These are phyloP conservation scores for Malus hybrid DNA, from an alignment of 331 rosid genomes.

Conservation along the genomic window DNA sequence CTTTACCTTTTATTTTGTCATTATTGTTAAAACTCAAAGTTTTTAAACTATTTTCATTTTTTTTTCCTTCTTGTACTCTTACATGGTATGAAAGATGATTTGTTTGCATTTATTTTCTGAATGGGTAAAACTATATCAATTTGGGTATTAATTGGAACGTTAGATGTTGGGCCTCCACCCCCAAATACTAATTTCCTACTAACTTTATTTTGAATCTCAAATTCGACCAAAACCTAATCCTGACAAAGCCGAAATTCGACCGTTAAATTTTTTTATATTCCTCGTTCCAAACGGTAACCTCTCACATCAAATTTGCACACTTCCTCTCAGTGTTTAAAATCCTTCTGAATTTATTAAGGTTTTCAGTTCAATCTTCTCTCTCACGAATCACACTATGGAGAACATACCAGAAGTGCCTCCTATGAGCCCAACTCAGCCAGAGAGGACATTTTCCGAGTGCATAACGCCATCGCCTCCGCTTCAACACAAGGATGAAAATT, in stretches of 20 bases:
- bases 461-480: slow-evolving; percentile 35
- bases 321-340: background rate
- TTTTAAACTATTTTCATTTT: no score
- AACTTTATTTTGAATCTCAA: slow-evolving; percentile 2
- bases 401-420: slow-evolving; percentile 21
- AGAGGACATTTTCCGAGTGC: slow-evolving; percentile 19
- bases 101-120: background rate
- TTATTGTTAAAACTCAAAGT: no score
- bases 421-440: slow-evolving; percentile 26
- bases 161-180: background rate
- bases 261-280: slow-evolving; percentile 18
- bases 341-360: background rate
- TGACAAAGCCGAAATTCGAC: slow-evolving; percentile 22
- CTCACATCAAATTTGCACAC: background rate
- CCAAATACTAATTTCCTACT: background rate
- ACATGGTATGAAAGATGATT: background rate
- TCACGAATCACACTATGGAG: slow-evolving; percentile 22
- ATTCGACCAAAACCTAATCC: background rate
- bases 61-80: no score
- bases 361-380: background rate
- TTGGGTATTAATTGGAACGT: no score
- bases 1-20: no score
- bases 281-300: slow-evolving; percentile 30
- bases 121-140: no score
- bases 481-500: slow-evolving; percentile 16